Evolutionary conservation across 192 early-diverging fungal species (phyloP), one percentile per base, ranked within the genome.

Genomic region (Mycoemilia scoparia): DNA sequence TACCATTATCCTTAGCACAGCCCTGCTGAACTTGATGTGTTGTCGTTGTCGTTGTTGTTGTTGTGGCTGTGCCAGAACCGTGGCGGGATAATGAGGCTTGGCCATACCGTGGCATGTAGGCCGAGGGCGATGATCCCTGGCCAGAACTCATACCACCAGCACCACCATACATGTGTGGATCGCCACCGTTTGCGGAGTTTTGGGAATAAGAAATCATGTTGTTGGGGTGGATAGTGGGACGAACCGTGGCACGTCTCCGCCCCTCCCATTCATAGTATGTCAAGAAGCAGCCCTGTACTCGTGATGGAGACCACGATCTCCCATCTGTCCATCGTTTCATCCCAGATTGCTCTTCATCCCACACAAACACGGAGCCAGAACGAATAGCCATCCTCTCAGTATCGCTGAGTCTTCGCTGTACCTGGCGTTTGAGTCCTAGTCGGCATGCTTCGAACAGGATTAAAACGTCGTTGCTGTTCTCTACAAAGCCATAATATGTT

Each of bases 251-350:
- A 22, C 67, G 66, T 20, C 71, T 53, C 36, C 75, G 66, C 24
- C 68, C 64, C 46, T 85, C 72, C 41, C 80, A 63, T 51, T 87
- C 84, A 50, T 84, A 77, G 54, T 90, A 90, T 0, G 84, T 85
- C 29, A 90, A 57, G 47, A 90, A 90, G 32, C 73, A 79, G 16
- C 86, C 86, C 22, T 79, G 73, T 33, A 90, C 84, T 19, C 87
- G 70, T 20, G 75, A 79, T 1, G 87, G 78, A 19, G 79, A 82
- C 87, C 87, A 91, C 29, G 70, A 76, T 46, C 77, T 73, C 12
- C 84, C 84, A 50, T 91, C 87, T 0, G 87, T 88, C 87, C 87
- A 91, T 23, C 87, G 69, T 45, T 82, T 64, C 74, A 91, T 91
- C 10, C 84, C 87, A 29, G 74, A 73, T 50, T 91, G 84, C 36